These are phyloP conservation scores for Cucurbita moschata DNA, from an alignment of 306 rosid genomes.

Conservation along the genomic window DNA sequence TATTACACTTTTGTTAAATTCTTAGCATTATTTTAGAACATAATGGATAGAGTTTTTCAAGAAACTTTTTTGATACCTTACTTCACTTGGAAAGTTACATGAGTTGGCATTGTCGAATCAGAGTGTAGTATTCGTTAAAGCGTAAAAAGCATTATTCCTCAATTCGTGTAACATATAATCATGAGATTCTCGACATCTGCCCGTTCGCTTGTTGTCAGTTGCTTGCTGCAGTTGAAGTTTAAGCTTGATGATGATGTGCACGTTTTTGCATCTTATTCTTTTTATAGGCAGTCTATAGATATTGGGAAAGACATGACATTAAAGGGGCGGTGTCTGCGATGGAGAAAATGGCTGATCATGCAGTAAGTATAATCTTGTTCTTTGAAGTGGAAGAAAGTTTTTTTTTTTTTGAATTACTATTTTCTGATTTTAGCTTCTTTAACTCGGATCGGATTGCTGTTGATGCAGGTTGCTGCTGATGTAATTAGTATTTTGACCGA, in stretches of 20 bases:
- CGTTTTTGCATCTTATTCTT: constrained; percentile 6
- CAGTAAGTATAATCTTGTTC: constrained; percentile 39
- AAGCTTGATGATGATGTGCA: background rate
- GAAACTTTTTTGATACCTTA: background rate
- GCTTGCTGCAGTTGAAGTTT: background rate
- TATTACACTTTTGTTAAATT: no score
- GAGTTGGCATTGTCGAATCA: background rate
- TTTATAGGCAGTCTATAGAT: constrained; percentile 70
- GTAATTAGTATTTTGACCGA: constrained; percentile 61
- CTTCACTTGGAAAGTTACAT: background rate
- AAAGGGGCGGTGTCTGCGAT: constrained; percentile 71
- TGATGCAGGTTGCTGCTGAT: constrained; percentile 77
- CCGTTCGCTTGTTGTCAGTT: background rate
- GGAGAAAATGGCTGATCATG: constrained; percentile 87
- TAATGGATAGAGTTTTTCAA: background rate
- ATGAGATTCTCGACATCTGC: background rate
- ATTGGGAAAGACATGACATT: constrained; percentile 86
- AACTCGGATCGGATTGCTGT: background rate
- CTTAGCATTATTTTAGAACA: no score
- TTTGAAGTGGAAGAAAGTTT: background rate
- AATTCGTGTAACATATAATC: background rate
- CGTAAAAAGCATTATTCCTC: background rate
- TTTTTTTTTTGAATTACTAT: background rate
- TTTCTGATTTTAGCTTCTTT: background rate
- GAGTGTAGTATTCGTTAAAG: background rate